Evolutionary conservation across 257 asterid species (phyloP), one percentile per base, ranked within the genome.

Genomic region (Nicotiana benthamiana): DNA sequence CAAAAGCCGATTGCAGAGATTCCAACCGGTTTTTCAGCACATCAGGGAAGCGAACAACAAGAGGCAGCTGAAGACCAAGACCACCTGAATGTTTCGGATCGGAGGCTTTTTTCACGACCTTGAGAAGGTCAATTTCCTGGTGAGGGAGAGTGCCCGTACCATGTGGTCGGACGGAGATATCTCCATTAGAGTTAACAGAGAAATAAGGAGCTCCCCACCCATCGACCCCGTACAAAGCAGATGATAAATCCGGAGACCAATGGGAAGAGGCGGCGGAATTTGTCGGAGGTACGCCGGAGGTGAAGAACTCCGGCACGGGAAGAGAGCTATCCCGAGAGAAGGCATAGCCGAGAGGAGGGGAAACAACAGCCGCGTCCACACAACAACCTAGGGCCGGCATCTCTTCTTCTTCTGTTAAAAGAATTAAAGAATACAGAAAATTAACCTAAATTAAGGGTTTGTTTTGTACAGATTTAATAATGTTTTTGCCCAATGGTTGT

Each of bases 191-290:
- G 62, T 95, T 95, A 18, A 95, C 91, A 5, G 86, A 34, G 87
- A 95, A 93, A 87, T 95, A 95, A 22, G 99, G 99, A n/a, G 90
- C 94, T 13, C 99, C 99, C 99, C 99, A 95, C 3, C 96, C 97
- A 36, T 92, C 97, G 0, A 95, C 90, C 65, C 92, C 84, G 86
- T 95, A 95, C 0, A 93, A 85, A 18, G 84, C 43, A 24, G 97
- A 77, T 3, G 99, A 95, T 34, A 89, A 90, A 16, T 89, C 84
- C 1, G 97, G 83, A 0, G 97, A 87, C 99, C 99, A 95, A 75
- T 72, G 85, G 52, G 86, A 72, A 12, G 87, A 46, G 53, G 84
- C 6, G 13, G 48, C 57, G 66, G 88, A 3, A 82, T 83, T 76
- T 51, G 87, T 36, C 62, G 89, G 81, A 46, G 89, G 80, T 81